Base-by-base conservation (phyloP, 75 land plant genomes). In the Chamaecyparis obtusa region DNA sequence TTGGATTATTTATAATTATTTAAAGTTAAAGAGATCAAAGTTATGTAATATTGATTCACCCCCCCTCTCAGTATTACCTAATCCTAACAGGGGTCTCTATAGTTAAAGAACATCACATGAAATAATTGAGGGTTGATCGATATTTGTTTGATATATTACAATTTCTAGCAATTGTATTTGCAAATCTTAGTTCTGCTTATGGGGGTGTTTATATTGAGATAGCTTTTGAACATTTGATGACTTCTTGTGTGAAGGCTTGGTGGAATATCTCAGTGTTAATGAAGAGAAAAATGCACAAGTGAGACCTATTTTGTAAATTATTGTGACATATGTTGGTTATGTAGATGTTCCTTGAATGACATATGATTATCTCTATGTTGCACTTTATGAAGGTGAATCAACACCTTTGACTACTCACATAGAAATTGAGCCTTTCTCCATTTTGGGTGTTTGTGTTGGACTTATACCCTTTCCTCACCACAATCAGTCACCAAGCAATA, bases 401-500 rank as follows among this genome's bases (percentile, higher is more conserved):
- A 87, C 86, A 44, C 82, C 91, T 69, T 89, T 85, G 35, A 95
- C 94, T 56, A 97, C 99, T 36, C 99, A 98, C 64, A 94, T 98
- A 75, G 99, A 98, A 88, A 95, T 98, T 83, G 99, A 98, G 83
- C 99, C 99, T 35, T 95, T 98, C 85, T 97, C 99, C 6, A 95
- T 98, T 83, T 86, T 98, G 85, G 99, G 99, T 80, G 97, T 97
- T 88, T 82, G 87, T 95, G 99, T 99, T 84, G 99, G 99, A 37
- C 91, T 98, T 71, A 98, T 98, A 81, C 99, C 99, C 43, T 98
- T 87, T 89, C 99, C 99, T 78, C 99, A 98, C 87, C 99, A 98
- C 85, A 98, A 98, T 86, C 99, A 98, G 77, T 98, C 99, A 69
- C 99, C 99, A 19, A 91, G 99, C 48, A 98, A 98, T 85, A 98